Percentiles rank a stretch among this genome's conserved stretches.
phyloP scores from a whole-genome alignment of 805 yeast species.

The Saturnispora saitoi region DNA sequence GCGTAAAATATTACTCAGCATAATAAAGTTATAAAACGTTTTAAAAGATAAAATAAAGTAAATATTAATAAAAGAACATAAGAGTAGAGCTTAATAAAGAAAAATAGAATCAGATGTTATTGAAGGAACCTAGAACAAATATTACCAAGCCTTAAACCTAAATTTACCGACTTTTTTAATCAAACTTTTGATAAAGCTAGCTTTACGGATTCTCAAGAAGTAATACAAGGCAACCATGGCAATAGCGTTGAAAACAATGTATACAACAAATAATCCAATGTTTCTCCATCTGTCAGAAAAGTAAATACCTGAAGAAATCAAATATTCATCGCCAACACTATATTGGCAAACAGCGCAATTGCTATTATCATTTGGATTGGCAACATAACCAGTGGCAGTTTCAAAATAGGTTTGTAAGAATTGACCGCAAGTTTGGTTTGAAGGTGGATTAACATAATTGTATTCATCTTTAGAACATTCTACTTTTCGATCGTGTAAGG shows the following conservation, averaged over 20 bases:
- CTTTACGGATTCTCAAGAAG: slow-evolving; percentile 26
- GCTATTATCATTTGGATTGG: slow-evolving; percentile 40
- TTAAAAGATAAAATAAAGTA: background rate
- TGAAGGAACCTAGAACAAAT: background rate
- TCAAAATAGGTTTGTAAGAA: slow-evolving; percentile 37
- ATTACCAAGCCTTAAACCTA: slow-evolving; percentile 3
- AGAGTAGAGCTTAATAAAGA: too few relatives aligned
- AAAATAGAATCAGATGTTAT: too few relatives aligned
- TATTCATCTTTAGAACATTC: slow-evolving; percentile 42
- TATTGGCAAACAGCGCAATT: slow-evolving; percentile 44
- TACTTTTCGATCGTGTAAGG: slow-evolving; percentile 43
- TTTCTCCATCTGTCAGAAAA: slow-evolving; percentile 55
- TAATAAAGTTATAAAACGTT: background rate
- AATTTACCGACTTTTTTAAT: slow-evolving; percentile 3
- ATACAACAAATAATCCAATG: slow-evolving; percentile 53
- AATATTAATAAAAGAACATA: background rate
- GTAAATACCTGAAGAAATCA: slow-evolving; percentile 34
- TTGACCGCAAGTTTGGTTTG: slow-evolving; percentile 55
- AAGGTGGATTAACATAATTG: slow-evolving; percentile 43
- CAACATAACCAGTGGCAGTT: slow-evolving; percentile 45
- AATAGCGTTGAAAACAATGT: slow-evolving; percentile 41
- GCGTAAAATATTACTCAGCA: background rate
- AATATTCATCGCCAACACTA: slow-evolving; percentile 38
- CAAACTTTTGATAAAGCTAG: background rate
- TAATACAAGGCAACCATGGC: slow-evolving; percentile 33